Base-by-base conservation (phyloP, 139 green algal genomes). In the Chlorella vulgaris region DNA sequence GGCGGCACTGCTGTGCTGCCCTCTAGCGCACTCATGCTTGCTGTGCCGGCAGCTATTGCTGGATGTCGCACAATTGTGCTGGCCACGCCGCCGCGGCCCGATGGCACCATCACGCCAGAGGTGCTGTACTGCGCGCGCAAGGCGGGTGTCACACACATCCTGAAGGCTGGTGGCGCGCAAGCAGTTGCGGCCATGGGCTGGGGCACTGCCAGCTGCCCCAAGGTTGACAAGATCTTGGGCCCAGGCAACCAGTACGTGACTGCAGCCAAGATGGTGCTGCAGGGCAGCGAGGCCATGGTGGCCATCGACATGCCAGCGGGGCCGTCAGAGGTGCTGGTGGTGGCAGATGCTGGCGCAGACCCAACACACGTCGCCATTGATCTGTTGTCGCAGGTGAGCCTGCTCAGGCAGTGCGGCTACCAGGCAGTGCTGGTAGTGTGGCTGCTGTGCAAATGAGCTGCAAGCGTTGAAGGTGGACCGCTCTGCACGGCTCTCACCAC, bases 251-350 rank as follows among this genome's bases (percentile, higher is more conserved):
- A 97, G 90, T 98, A 91, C 71, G 94, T 98, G 60, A 97, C 94
- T 13, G 94, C 94, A 58, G 94, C 94, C 78, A 98, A 98, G 91
- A 97, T 98, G 94, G 69, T 93, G 82, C 88, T 99, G 85, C 92
- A 96, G 78, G 95, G 95, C 86, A 91, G 88, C 19, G 95, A 99
- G 89, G 96, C 96, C 35, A 98, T 99, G 95, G 83, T 99, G 22
- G 88, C 92, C 68, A 99, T 99, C 80, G 96, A 99, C 91, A 99
- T 99, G 96, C 95, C 96, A 6, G 96, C 96, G 13, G 96, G 96
- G 29, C 92, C 93, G 42, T 91, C 82, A n/a, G 89, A 92, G 90
- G 94, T 99, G 74, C 88, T 99, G 60, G 96, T 99, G 22, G 94
- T 99, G 29, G 96, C 96, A 7, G 97, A 99, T 78, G 91, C 74